A percentile compares a stretch with the other conserved stretches of the same genome.
phyloP scores from a whole-genome alignment of 2,329 filamentous ascomycete species.

The Botryotinia calthae region DNA sequence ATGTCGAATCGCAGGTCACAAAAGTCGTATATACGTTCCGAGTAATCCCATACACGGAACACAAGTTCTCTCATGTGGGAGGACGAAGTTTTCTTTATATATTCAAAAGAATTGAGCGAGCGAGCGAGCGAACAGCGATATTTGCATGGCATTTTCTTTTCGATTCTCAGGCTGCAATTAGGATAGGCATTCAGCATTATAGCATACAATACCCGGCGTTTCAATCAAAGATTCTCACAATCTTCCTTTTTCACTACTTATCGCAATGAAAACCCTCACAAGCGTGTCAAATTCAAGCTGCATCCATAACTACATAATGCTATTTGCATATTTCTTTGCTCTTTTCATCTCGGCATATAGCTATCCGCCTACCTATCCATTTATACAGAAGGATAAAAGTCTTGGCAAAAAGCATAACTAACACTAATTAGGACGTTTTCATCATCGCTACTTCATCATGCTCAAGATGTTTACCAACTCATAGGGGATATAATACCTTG shows the following conservation, averaged over 20 bases:
- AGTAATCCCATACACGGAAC: constrained; percentile 21
- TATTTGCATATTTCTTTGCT: constrained; percentile 2
- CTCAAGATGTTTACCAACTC: constrained; percentile 60
- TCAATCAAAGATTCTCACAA: constrained; percentile 15
- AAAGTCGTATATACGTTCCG: constrained; percentile 33
- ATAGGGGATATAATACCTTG: constrained; percentile 66
- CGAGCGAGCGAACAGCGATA: constrained; percentile 7
- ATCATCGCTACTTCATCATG: constrained; percentile 69
- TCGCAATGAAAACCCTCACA: constrained; percentile 11
- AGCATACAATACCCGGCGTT: constrained; percentile 30
- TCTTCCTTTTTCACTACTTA: constrained; percentile 8
- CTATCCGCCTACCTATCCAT: constrained; percentile 14
- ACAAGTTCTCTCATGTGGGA: constrained; percentile 16
- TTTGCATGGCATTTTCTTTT: constrained; percentile 15
- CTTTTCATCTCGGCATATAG: constrained; percentile 12
- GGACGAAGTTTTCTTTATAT: constrained; percentile 23
- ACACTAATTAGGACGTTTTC: constrained; percentile 56
- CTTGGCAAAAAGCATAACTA: constrained; percentile 14
- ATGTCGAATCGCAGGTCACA: constrained; percentile 25
- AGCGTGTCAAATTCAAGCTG: constrained; percentile 8
- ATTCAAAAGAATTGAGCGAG: not conserved
- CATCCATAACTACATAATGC: not conserved
- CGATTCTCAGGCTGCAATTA: constrained; percentile 15
- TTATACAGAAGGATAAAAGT: constrained; percentile 1
- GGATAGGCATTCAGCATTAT: constrained; percentile 26